Evolutionary conservation across 176 grass and related monocot species (phyloP), one percentile per base, ranked within the genome.

Genomic region (Oryza punctata): DNA sequence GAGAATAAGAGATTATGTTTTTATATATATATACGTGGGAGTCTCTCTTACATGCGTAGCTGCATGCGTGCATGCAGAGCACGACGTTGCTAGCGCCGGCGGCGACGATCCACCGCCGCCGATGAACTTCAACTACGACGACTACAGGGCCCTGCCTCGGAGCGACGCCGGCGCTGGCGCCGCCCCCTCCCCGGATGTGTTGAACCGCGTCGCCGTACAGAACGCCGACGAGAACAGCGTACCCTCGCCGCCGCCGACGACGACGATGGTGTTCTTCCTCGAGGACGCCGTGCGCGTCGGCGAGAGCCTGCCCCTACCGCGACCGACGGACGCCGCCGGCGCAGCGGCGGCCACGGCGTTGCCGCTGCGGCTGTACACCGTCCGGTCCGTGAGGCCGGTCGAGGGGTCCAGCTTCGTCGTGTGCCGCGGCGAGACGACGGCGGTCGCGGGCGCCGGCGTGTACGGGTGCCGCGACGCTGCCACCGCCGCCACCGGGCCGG

Each of bases 41-140:
- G 2, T 52, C 19, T 18, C 27, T 28, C 38, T 24, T 2, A 78
- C 65, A 59, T 44, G 45, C 21, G 33, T 35, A 35, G 0, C 5
- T 45, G 16, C 50, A 57, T 57, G 50, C 21, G 3, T 70, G 16
- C 21, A 15, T 78, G 80, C 68, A 79, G 86, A 59, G 19, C 38
- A 10, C 68, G 65, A 19, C 26, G 25, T 23, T 15, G 57, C 21
- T 16, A 52, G 14, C 26, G 61, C 19, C 27, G 49, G 11, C 6
- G 52, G 28, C 24, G 16, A 49, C 15, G 37, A 25, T 2, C 54
- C 49, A 11, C 18, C 40, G 35, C 74, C 76, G 8, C 81, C 81
- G 38, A 69, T 89, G 69, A 69, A 40, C 63, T 89, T 89, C 76
- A 69, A 80, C 15, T 89, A 89, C 77, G 77, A 80, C 26, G 77